Evolutionary conservation across 768 basidiomycete species (phyloP), one percentile per base, ranked within the genome.

Genomic region (Cystoderma amianthinum): DNA sequence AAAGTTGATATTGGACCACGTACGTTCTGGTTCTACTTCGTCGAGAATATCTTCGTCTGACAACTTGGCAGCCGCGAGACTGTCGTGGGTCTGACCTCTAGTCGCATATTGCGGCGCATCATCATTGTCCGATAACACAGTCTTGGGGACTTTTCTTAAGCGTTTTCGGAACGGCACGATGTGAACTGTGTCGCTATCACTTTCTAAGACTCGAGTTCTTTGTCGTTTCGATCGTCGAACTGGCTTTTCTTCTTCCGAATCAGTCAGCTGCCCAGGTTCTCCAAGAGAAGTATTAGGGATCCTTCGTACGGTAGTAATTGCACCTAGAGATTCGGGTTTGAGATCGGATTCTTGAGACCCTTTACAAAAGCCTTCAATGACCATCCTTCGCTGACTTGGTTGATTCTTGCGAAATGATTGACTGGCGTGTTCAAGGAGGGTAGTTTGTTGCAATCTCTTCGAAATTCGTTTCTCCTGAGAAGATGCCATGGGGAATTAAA

Each of bases 1-100:
- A 19, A 39, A 39, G 58, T 73, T 53, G 50, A 82, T 85, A 68
- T 46, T 78, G 34, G 7, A 36, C 17, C 17, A 36, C 34, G 16
- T 19, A 36, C 34, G 34, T 17, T 36, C 7, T 17, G 12, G 34
- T 17, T 83, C 74, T 5, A 82, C 64, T 48, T 78, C 73, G 20
- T 72, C 64, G 6, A 55, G 17, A 28, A 28, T 28, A n/a, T 28
- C 25, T 7, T 7, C 25, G n/a, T 28, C 25, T 7, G 25, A 28
- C n/a, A n/a, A n/a, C n/a, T n/a, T n/a, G n/a, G n/a, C n/a, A n/a
- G n/a, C n/a, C n/a, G n/a, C n/a, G n/a, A n/a, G n/a, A n/a, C n/a
- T n/a, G n/a, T n/a, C n/a, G n/a, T n/a, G n/a, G n/a, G n/a, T n/a
- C n/a, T n/a, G n/a, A 7, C 25, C 25, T 7, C 25, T 28, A 7